Conservation (phyloP, 768 basidiomycete species). For the Botryobasidium botryosum region DNA sequence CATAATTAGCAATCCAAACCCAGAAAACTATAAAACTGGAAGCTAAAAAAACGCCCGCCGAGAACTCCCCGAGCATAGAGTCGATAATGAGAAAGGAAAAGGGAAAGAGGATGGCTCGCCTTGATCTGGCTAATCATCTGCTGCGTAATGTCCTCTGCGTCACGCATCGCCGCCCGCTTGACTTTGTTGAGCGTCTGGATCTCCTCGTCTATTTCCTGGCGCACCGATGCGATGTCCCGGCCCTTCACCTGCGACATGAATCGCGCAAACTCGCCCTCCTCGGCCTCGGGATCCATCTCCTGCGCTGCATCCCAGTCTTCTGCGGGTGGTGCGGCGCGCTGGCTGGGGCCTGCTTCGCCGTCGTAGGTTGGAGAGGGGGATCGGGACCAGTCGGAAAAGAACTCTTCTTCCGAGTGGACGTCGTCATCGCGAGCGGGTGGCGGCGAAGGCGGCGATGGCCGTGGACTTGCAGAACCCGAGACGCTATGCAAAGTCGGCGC, state of each 20-base stretch:
- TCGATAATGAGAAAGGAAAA: neutral
- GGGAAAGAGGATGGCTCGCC: slow-evolving; percentile 20
- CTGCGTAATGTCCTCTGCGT: slow-evolving; percentile 88
- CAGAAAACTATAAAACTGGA: neutral
- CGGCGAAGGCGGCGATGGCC: slow-evolving; percentile 3
- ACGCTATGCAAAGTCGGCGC: too few species aligned
- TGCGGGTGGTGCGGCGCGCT: too few species aligned
- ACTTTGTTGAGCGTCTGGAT: slow-evolving; percentile 66
- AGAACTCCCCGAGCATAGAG: too few species aligned
- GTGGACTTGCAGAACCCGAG: too few species aligned
- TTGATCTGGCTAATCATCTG: slow-evolving; percentile 83
- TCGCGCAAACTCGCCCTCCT: slow-evolving; percentile 80
- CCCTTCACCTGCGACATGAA: slow-evolving; percentile 88
- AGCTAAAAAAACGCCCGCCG: neutral
- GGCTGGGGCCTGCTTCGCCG: slow-evolving; percentile 19
- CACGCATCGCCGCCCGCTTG: slow-evolving; percentile 75
- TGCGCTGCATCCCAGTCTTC: slow-evolving; percentile 66
- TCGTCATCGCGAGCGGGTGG: slow-evolving; percentile 19
- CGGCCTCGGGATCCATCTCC: slow-evolving; percentile 63
- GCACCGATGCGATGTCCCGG: slow-evolving; percentile 60
- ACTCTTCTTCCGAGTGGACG: slow-evolving; percentile 26
- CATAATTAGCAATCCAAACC: too few species aligned
- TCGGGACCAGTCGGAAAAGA: slow-evolving; percentile 24
- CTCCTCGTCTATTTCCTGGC: slow-evolving; percentile 83
- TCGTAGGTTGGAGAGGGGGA: slow-evolving; percentile 21